A percentile compares a stretch with the other conserved stretches of the same genome.
Evolutionary conservation across 1,284 basidiomycete species (phyloP).

Genomic region (Ustilago xerochloae): DNA sequence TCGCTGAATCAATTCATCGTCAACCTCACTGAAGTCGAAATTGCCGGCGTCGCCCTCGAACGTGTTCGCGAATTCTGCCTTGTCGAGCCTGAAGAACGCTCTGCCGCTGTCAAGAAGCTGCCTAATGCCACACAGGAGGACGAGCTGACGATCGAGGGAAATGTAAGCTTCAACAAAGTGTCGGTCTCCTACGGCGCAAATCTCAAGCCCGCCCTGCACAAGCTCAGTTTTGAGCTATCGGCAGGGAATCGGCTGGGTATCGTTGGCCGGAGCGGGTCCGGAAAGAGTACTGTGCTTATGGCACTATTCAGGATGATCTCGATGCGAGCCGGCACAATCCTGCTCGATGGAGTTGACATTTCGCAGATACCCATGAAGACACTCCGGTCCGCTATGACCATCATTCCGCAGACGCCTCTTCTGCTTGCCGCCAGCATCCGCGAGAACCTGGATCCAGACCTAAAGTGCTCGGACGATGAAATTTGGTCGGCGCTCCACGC

Average conservation of each 20-base stretch:
- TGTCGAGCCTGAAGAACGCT: too few species aligned
- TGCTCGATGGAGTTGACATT: neutral
- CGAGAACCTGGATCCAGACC: neutral
- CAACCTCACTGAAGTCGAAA: slow-evolving; percentile 66
- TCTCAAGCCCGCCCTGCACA: neutral
- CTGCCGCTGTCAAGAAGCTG: slow-evolving; percentile 33
- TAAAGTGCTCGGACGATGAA: neutral
- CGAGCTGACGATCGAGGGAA: neutral
- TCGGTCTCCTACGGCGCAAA: neutral
- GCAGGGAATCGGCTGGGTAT: neutral
- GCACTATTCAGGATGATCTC: neutral
- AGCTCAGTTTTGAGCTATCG: neutral
- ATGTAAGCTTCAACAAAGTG: neutral
- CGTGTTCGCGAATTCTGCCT: slow-evolving; percentile 64
- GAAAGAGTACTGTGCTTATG: neutral
- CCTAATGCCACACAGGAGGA: neutral
- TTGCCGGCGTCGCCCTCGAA: slow-evolving; percentile 66
- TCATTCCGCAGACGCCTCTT: neutral
- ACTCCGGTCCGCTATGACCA: neutral
- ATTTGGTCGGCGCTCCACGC: neutral
- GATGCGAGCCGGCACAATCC: neutral
- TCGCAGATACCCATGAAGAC: neutral
- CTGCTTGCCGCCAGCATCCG: neutral
- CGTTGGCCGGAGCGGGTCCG: neutral
- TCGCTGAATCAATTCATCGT: slow-evolving; percentile 44